Percentiles rank a stretch among this genome's conserved stretches.
Evolutionary conservation across 1,284 basidiomycete genomes (phyloP).

Genomic region (Pseudomicrostroma phylloplanum): DNA sequence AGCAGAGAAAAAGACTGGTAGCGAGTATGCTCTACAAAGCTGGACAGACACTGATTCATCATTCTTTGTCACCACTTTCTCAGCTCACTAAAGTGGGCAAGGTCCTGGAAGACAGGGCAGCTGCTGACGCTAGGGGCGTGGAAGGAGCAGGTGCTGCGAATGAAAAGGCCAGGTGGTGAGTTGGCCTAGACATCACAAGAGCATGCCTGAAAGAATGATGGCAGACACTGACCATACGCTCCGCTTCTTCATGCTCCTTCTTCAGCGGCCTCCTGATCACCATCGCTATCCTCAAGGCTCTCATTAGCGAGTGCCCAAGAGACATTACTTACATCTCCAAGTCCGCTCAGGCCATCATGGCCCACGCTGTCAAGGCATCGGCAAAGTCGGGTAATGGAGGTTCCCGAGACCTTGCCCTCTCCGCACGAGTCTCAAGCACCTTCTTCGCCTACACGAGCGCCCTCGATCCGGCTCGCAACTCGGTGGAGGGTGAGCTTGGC

Average conservation of each 20-base stretch:
- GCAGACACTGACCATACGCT: constrained; percentile 8
- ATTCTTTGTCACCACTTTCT: no score
- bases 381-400: constrained; percentile 17
- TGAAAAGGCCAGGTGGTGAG: constrained; percentile 72
- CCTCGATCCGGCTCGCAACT: constrained; percentile 61
- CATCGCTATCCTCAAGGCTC: constrained; percentile 71
- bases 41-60: no score
- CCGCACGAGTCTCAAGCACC: constrained; percentile 72
- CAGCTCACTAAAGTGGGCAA: constrained; percentile 69
- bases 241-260: not conserved
- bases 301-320: constrained; percentile 81
- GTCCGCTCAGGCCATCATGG: constrained; percentile 69
- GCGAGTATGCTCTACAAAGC: no score
- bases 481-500: constrained; percentile 64
- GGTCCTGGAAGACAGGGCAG: constrained; percentile 74
- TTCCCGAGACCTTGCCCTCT: constrained; percentile 69
- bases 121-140: constrained; percentile 64
- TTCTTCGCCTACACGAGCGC: constrained; percentile 90
- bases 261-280: constrained; percentile 75
- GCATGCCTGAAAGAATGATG: not conserved
- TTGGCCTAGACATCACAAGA: constrained; percentile 22
- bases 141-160: constrained; percentile 59
- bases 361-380: constrained; percentile 62
- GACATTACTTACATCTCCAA: constrained; percentile 77
- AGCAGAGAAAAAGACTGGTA: not conserved